Evolutionary conservation across 371 early-diverging fungal genomes (phyloP), one percentile per base, ranked within the genome.

Genomic region (Syncephalastrum sp.): DNA sequence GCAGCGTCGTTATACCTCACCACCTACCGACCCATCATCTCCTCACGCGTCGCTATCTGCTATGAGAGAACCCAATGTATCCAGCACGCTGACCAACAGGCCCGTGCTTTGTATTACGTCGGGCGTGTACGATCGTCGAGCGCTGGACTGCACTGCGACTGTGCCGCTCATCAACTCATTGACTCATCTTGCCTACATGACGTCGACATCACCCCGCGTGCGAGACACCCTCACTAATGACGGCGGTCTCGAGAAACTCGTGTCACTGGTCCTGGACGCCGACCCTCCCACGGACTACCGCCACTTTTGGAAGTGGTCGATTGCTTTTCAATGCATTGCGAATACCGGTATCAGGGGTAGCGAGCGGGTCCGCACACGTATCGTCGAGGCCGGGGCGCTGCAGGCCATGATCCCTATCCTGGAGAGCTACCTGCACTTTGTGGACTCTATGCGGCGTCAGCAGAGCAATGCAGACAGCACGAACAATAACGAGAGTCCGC

Each of bases 291-390:
- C 73, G 21, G 91, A 91, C 56, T 75, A 82, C 3, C 70, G 87
- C 47, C 84, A 83, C 58, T 78, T 82, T 51, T 90, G 91, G 86
- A 87, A 89, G 62, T 89, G 90, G 90, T 84, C 91, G 5, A 76
- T 93, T 50, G 86, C 93, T 44, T 92, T 89, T 54, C 91, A 91
- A 53, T 90, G 90, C 53, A 81, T 94, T 8, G 91, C 90, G 61
- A 93, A 93, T 69, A 82, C 93, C 43, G 93, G 94, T 41, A 86
- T 93, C 24, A 79, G 94, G 14, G 95, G 94, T 41, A 86, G 91
- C 14, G 84, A 90, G 47, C 79, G 84, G 41, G 88, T 94, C 45
- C 75, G 94, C 38, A 86, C 88, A 51, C 79, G 93, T 42, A 86
- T 94, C 23, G 94, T 93, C 3, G 88, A 92, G 51, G 90, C 91